Evolutionary conservation across 176 grass and related monocot species (phyloP), one percentile per base, ranked within the genome.

Genomic region (Ensete ventricosum): DNA sequence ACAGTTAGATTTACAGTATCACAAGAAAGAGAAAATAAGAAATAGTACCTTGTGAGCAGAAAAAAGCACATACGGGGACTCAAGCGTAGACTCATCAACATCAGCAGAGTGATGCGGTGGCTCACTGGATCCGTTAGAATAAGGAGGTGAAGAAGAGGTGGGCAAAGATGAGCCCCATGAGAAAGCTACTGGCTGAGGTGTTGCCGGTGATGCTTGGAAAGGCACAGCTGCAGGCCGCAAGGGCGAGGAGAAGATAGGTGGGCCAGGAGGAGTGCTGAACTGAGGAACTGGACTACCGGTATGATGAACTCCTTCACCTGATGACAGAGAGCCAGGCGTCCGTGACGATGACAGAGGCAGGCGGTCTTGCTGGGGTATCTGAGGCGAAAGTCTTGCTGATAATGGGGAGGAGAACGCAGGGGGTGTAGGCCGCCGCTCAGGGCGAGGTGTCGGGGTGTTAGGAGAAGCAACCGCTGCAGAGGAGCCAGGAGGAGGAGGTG

Each of bases 241-340:
- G 54, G 90, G 95, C 58, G 95, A 87, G 10, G 95, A 94, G 84
- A 99, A 99, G 17, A 89, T 69, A 1, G 95, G 95, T 50, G 95
- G 95, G 11, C 88, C 90, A 0, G 90, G 95, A 55, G 95, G 95
- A 25, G 88, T 91, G 80, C 86, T 99, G 82, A 99, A 93, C 11
- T 91, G 95, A 57, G 81, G 53, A 63, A 54, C 49, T 26, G 78
- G 49, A 50, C 16, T 73, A n/a, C 69, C 58, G 12, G 48, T 64
- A 52, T 73, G 34, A 43, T 43, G 58, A 71, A 26, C 50, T 52
- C 48, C 69, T 9, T 73, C 78, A 34, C 78, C 57, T 5, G 78
- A 60, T 23, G 77, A 79, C 43, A 64, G 34, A 4, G 34, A 43
- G 34, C 34, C 34, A 43, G 34, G 34, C 4, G 34, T 43, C 34